A percentile compares a stretch with the other conserved stretches of the same genome.
phyloP scores from a whole-genome alignment of 805 yeast species.

The Kodamaea hsintzibuensis region DNA sequence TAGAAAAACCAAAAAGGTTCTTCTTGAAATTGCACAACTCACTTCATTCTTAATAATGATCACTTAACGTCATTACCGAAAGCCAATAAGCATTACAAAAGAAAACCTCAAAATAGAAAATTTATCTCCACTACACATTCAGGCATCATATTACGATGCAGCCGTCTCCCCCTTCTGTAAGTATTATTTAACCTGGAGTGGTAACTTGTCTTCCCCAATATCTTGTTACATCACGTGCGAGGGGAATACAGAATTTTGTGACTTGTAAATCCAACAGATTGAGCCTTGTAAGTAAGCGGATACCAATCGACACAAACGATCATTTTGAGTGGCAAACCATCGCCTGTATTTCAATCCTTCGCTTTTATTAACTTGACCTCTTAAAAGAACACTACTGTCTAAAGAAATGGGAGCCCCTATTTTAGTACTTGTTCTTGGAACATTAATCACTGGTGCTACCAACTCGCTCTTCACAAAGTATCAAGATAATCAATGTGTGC shows the following conservation, averaged over 20 bases:
- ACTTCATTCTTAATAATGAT: too few species aligned
- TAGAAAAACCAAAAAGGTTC: too few species aligned
- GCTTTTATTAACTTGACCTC: neutral
- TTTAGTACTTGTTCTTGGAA: conserved; percentile 40
- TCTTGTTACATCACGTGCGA: neutral
- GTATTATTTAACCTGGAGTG: neutral
- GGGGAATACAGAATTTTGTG: neutral
- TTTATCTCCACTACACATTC: too few species aligned
- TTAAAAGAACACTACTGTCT: neutral
- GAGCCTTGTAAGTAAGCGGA: conserved; percentile 7
- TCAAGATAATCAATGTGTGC: conserved; percentile 75
- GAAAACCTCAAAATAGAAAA: too few species aligned
- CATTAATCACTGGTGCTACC: conserved; percentile 66
- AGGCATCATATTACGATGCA: too few species aligned
- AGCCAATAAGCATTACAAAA: too few species aligned
- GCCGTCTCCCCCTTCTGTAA: too few species aligned
- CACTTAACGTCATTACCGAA: too few species aligned
- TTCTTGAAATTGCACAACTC: too few species aligned
- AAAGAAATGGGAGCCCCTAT: neutral
- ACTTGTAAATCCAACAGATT: neutral
- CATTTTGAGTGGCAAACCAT: conserved; percentile 1
- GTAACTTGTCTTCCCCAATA: neutral
- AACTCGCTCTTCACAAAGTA: conserved; percentile 74
- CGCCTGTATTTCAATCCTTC: neutral
- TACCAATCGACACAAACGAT: neutral